A percentile compares a stretch with the other conserved stretches of the same genome.
These are phyloP conservation scores for Dichotomopilus funicola DNA, from an alignment of 2,329 filamentous ascomycete species.

Conservation along the genomic window DNA sequence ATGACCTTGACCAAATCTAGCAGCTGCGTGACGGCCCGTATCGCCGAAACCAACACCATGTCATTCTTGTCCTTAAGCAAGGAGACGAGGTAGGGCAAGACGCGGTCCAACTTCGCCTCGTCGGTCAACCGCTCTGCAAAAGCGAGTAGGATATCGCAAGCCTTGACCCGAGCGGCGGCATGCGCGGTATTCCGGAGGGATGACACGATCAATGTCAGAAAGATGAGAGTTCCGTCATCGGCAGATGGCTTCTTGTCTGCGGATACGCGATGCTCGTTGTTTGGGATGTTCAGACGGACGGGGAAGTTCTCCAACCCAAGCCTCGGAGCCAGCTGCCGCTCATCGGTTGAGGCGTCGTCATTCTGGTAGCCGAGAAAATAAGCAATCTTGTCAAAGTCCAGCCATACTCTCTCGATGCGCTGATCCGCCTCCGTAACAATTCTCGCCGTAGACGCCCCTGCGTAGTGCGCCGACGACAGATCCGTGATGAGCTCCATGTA, in stretches of 20 bases:
- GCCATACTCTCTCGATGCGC: constrained; percentile 84
- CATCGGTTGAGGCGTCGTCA: constrained; percentile 30
- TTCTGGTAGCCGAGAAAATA: constrained; percentile 79
- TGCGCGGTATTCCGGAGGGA: constrained; percentile 85
- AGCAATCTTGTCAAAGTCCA: constrained; percentile 96
- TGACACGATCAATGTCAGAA: constrained; percentile 80
- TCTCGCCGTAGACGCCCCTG: constrained; percentile 58
- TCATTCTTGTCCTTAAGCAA: constrained; percentile 77
- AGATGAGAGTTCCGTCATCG: constrained; percentile 89
- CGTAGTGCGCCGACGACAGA: constrained; percentile 69
- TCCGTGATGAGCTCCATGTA: constrained; percentile 97
- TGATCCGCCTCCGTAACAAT: constrained; percentile 87
- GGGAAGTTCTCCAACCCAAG: constrained; percentile 64
- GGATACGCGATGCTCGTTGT: constrained; percentile 66
- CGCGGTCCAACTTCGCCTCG: constrained; percentile 89
- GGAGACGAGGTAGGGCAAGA: constrained; percentile 82
- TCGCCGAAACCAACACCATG: constrained; percentile 75
- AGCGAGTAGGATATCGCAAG: constrained; percentile 84
- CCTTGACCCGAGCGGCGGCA: constrained; percentile 77
- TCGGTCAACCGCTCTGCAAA: constrained; percentile 89
- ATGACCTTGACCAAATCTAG: constrained; percentile 82
- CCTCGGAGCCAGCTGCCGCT: constrained; percentile 36
- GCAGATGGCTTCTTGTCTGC: constrained; percentile 53
- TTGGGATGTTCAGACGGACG: constrained; percentile 78
- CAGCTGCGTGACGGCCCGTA: constrained; percentile 82